A percentile compares a stretch with the other conserved stretches of the same genome.
These are phyloP conservation scores for Penicillium sp. DNA, from an alignment of 2,329 filamentous ascomycete genomes.

Conservation along the genomic window DNA sequence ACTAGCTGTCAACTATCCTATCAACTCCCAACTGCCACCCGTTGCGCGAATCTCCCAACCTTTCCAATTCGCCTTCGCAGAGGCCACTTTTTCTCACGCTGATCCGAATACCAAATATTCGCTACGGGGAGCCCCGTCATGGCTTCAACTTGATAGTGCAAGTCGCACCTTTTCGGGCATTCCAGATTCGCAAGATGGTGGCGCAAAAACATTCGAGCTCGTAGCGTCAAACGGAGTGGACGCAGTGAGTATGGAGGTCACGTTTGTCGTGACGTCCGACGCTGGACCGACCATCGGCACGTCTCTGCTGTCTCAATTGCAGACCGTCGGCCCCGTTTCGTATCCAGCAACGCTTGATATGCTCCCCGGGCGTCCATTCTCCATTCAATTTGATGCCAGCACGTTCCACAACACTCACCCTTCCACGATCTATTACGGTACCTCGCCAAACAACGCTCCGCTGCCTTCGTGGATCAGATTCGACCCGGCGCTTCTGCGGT, in stretches of 20 bases:
- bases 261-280: slow-evolving; percentile 60
- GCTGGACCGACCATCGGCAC: slow-evolving; percentile 31
- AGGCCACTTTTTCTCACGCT: slow-evolving; percentile 63
- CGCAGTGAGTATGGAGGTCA: slow-evolving; percentile 58
- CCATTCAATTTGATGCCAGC: slow-evolving; percentile 62
- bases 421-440: slow-evolving; percentile 67
- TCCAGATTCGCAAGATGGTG: slow-evolving; percentile 53
- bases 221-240: slow-evolving; percentile 63
- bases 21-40: slow-evolving; percentile 79
- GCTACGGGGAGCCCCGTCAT: slow-evolving; percentile 59
- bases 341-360: slow-evolving; percentile 36
- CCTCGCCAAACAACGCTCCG: slow-evolving; percentile 70
- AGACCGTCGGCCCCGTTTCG: slow-evolving; percentile 31
- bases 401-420: slow-evolving; percentile 58
- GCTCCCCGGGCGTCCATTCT: slow-evolving; percentile 47
- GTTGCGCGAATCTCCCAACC: slow-evolving; percentile 63
- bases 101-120: slow-evolving; percentile 57
- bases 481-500: slow-evolving; percentile 56
- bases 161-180: slow-evolving; percentile 65
- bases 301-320: slow-evolving; percentile 33
- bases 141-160: slow-evolving; percentile 65
- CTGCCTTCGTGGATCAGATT: slow-evolving; percentile 83
- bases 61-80: slow-evolving; percentile 38
- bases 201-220: slow-evolving; percentile 59
- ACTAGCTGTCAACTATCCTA: slow-evolving; percentile 55